These are phyloP conservation scores for Alternaria arborescens DNA, from an alignment of 2,329 filamentous ascomycete species.

Conservation along the genomic window DNA sequence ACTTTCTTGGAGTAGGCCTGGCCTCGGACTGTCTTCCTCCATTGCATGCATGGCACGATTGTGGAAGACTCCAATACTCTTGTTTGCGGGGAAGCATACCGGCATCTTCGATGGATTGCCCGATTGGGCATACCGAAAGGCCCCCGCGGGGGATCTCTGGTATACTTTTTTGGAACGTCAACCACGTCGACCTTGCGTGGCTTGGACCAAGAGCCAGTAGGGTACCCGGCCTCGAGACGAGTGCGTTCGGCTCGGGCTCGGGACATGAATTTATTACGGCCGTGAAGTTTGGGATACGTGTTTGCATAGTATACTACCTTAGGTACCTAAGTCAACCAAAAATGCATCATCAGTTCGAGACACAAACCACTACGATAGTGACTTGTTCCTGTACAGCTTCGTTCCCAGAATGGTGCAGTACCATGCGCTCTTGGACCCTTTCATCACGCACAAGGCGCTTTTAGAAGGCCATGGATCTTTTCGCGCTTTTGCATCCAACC, in stretches of 20 bases:
- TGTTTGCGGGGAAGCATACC: slow-evolving; percentile 29
- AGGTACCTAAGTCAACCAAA: background rate
- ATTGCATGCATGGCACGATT: slow-evolving; percentile 10
- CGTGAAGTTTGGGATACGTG: slow-evolving; percentile 6
- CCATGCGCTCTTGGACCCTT: background rate
- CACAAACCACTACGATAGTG: background rate
- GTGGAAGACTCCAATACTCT: slow-evolving; percentile 11
- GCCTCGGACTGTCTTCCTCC: slow-evolving; percentile 8
- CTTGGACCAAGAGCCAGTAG: background rate
- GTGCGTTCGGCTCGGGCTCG: background rate
- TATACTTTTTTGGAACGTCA: slow-evolving; percentile 8
- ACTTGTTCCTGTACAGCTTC: background rate
- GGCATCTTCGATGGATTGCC: slow-evolving; percentile 20
- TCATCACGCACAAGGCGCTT: background rate
- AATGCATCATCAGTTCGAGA: background rate
- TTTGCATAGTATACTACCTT: background rate
- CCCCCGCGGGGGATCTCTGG: slow-evolving; percentile 9
- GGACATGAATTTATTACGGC: background rate
- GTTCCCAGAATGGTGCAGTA: background rate
- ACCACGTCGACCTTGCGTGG: slow-evolving; percentile 1
- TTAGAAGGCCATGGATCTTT: background rate
- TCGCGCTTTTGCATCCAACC: too few species aligned
- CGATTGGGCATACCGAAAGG: slow-evolving; percentile 22
- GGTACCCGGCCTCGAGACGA: slow-evolving; percentile 5
- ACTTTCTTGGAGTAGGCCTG: slow-evolving; percentile 11